Percentiles rank a stretch among this genome's conserved stretches.
Conservation (phyloP, 345 rosid species). For the Hypericum perforatum region DNA sequence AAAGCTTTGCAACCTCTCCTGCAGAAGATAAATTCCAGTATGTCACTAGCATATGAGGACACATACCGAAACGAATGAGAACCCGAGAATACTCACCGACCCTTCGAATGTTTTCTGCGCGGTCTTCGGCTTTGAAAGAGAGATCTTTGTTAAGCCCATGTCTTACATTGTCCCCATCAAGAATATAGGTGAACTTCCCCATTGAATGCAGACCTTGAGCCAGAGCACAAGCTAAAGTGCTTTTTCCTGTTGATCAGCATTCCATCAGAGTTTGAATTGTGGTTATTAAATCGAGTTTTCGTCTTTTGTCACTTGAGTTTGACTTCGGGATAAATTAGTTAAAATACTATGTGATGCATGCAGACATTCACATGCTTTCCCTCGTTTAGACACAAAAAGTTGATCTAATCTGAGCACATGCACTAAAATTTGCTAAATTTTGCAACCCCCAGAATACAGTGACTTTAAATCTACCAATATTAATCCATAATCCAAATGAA, state of each 20-base stretch:
- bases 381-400: too few relatives aligned
- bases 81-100: constrained; percentile 32
- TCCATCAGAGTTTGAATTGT: too few relatives aligned
- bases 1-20: constrained; percentile 83
- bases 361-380: too few relatives aligned
- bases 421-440: too few relatives aligned
- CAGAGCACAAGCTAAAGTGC: constrained; percentile 76
- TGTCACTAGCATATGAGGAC: background rate
- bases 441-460: too few relatives aligned
- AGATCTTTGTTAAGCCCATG: constrained; percentile 73
- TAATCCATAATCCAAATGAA: constrained; percentile 1
- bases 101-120: constrained; percentile 64
- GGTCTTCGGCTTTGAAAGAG: constrained; percentile 58
- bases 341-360: too few relatives aligned
- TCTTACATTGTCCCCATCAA: constrained; percentile 75
- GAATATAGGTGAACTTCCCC: constrained; percentile 66
- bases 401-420: too few relatives aligned
- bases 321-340: too few relatives aligned
- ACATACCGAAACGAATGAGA: background rate
- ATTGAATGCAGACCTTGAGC: constrained; percentile 41
- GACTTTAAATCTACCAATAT: too few relatives aligned
- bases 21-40: constrained; percentile 14
- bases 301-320: too few relatives aligned
- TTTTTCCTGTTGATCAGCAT: constrained; percentile 37
- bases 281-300: too few relatives aligned